Conservation (phyloP, 2,329 filamentous ascomycete genomes). For the Arthroderma sp. region DNA sequence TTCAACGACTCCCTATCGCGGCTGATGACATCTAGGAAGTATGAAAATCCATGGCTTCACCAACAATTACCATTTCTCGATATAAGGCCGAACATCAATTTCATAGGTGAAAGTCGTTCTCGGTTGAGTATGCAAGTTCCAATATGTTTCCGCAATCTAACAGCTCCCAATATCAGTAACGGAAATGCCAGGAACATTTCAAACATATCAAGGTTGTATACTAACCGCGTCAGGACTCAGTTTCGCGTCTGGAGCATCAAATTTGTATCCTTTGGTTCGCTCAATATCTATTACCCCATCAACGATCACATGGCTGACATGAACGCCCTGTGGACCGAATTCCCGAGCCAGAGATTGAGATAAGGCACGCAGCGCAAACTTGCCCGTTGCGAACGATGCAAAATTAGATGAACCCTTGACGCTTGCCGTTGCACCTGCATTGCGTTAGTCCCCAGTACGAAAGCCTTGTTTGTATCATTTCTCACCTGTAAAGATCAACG, state of each 20-base stretch:
- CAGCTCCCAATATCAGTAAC: neutral
- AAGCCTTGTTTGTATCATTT: neutral
- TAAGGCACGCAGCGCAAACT: constrained; percentile 65
- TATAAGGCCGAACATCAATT: constrained; percentile 63
- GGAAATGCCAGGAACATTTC: neutral
- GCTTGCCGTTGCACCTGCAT: constrained; percentile 61
- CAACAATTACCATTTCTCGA: constrained; percentile 61
- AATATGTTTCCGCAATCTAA: constrained; percentile 77
- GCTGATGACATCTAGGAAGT: too few species aligned
- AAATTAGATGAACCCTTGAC: constrained; percentile 58
- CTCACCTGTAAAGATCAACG: constrained; percentile 58
- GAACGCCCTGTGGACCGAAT: constrained; percentile 71
- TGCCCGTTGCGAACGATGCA: constrained; percentile 60
- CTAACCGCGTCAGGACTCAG: constrained; percentile 61
- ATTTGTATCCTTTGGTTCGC: constrained; percentile 47
- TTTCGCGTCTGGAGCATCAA: constrained; percentile 50
- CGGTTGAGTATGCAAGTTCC: constrained; percentile 70
- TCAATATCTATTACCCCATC: constrained; percentile 79
- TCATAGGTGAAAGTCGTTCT: constrained; percentile 69
- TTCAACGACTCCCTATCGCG: too few species aligned
- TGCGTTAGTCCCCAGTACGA: neutral
- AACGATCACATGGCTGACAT: constrained; percentile 69
- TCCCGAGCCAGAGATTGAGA: constrained; percentile 66
- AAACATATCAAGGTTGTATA: constrained; percentile 10
- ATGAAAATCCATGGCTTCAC: too few species aligned